Evolutionary conservation across 1,284 basidiomycete genomes (phyloP), one percentile per base, ranked within the genome.

Genomic region (Puccinia polysora): DNA sequence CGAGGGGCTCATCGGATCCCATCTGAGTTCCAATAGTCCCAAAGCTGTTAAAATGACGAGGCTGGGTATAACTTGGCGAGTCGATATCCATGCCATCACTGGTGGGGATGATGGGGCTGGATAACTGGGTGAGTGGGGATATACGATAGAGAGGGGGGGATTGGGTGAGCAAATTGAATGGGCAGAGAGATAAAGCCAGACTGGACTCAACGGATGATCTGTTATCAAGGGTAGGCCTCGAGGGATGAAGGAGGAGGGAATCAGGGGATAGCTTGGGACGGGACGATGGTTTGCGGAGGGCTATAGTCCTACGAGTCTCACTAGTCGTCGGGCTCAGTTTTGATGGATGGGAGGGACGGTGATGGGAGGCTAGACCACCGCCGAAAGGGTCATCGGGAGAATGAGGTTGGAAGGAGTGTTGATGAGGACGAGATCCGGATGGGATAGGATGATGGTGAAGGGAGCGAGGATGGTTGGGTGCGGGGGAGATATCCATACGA

Each of bases 401-500:
- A 18, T 59, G 55, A 69, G 55, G 55, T 12, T 20, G 52, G 14
- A 32, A 34, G 14, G 18, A 28, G 55, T 15, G 45, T 59, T 25
- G 25, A 25, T 12, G 55, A 18, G 15, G 43, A n/a, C 28, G 36
- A 12, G 30, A n/a, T 30, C 8, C 12, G n/a, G 43, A 45, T 43
- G 23, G 43, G 32, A 32, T 47, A 43, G 40, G 53, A 69, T 4
- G 40, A 28, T 47, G 47, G 32, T n/a, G n/a, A 45, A 30, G 23
- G 12, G 36, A 59, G 4, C 64, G 49, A 65, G 47, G 18, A 36
- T 32, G 12, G 12, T 18, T 12, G 2, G 30, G 38, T 18, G 65
- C 53, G 25, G 65, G 65, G 4, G 65, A 69, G 30, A 69, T 69
- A 34, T 69, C 65, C 65, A 69, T 69, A 23, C 65, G 65, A 50